Evolutionary conservation across 2,329 filamentous ascomycete species (phyloP).

Genomic region (Claviceps citrina): DNA sequence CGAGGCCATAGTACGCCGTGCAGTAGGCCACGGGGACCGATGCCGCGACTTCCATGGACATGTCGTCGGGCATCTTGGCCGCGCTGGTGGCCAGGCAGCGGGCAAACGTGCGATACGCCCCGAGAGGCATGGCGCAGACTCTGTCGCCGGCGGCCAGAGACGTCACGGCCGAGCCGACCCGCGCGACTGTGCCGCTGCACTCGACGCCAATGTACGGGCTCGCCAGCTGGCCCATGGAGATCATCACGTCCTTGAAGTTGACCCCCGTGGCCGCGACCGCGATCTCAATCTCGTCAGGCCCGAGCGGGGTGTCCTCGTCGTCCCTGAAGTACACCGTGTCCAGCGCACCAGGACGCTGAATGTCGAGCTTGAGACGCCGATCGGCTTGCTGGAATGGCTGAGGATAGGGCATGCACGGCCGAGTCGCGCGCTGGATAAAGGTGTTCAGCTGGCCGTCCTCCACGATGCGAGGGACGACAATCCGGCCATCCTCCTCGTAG

Average conservation of each 20-base stretch:
- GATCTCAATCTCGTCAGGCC: slow-evolving; percentile 25
- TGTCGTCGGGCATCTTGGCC: slow-evolving; percentile 21
- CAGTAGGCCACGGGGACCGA: slow-evolving; percentile 25
- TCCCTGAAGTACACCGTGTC: slow-evolving; percentile 28
- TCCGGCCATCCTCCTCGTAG: slow-evolving; percentile 13
- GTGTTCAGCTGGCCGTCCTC: slow-evolving; percentile 14
- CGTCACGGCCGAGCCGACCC: slow-evolving; percentile 45
- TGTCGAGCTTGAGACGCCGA: slow-evolving; percentile 21
- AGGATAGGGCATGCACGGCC: slow-evolving; percentile 13
- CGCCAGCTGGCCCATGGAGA: slow-evolving; percentile 24
- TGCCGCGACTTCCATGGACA: slow-evolving; percentile 24
- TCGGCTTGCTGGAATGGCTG: slow-evolving; percentile 23
- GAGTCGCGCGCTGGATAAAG: slow-evolving; percentile 13
- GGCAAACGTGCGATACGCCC: slow-evolving; percentile 20
- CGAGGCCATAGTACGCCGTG: slow-evolving; percentile 26
- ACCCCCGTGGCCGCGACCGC: slow-evolving; percentile 28
- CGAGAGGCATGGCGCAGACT: slow-evolving; percentile 38
- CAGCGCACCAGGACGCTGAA: slow-evolving; percentile 23
- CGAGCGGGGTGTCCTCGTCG: slow-evolving; percentile 14
- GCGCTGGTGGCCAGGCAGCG: slow-evolving; percentile 19
- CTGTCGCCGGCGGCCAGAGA: slow-evolving; percentile 54
- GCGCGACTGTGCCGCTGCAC: slow-evolving; percentile 23
- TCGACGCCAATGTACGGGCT: slow-evolving; percentile 24
- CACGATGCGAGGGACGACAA: slow-evolving; percentile 17
- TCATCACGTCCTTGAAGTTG: slow-evolving; percentile 32